Base-by-base conservation (phyloP, 2,329 filamentous ascomycete species). In the Nothophoma quercina region DNA sequence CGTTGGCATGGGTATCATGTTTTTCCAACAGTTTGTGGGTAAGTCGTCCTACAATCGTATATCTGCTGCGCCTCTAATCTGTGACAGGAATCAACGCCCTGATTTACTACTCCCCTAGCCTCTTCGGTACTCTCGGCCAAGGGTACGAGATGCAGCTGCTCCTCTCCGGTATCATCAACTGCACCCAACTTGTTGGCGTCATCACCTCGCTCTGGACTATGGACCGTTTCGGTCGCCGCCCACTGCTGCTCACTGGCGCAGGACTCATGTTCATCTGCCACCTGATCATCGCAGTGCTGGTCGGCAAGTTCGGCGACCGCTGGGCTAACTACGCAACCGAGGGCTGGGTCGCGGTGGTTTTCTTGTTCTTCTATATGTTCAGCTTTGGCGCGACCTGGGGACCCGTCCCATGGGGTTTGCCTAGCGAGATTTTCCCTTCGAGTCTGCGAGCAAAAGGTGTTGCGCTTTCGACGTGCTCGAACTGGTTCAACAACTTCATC, bases 401-500 rank as follows among this genome's bases (percentile, higher is more conserved):
- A 0, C 80, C 81, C 2, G 76, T 83, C 0, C 77, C 74, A 1
- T 82, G 77, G 79, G 77, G 73, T 3, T 69, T 81, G 67, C 70
- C 73, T 0, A 77, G 79, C 23, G 84, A 91, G 55, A 85, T 90
- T n/a, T 88, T 88, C 34, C 84, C 85, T 0, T 81, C 80, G 1
- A 79, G 78, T 0, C 73, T 84, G 0, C 78, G 86, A 6, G 85
- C 86, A 2, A 89, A 88, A 67, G 88, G 87, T 26, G 85, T 87
- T 0, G 85, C 85, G 1, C 74, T 88, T 2, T 85, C 84, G 0
- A 88, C 85, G 0, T 84, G 81, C 52, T 81, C 81, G 5, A 87
- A 86, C 71, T 90, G 88, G 76, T 70, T 87, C 2, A 84, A 82
- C 66, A 87, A 88, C 67, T 87, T 88, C 57, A 81, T 85, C 42